A percentile compares a stretch with the other conserved stretches of the same genome.
Evolutionary conservation across 1,284 basidiomycete genomes (phyloP).

Genomic region (Boletellus sp.): DNA sequence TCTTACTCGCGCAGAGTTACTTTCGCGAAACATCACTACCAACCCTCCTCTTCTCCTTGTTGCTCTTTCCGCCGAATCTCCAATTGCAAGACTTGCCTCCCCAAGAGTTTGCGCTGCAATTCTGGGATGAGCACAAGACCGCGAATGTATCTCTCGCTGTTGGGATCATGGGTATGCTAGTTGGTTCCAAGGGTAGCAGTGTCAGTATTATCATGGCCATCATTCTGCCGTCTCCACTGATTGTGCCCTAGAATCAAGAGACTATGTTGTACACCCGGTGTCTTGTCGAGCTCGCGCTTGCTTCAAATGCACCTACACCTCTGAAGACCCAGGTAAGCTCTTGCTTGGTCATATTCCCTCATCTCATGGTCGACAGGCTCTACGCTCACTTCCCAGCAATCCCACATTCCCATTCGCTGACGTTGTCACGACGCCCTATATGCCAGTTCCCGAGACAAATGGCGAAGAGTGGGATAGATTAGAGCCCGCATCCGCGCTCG

Average conservation of each 20-base stretch:
- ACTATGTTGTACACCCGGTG: constrained; percentile 72
- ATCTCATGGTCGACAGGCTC: constrained; percentile 43
- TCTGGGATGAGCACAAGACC: constrained; percentile 91
- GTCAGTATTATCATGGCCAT: constrained; percentile 34
- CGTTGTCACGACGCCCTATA: constrained; percentile 67
- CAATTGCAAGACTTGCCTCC: constrained; percentile 66
- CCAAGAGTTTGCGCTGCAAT: constrained; percentile 92
- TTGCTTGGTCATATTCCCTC: constrained; percentile 6
- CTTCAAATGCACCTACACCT: constrained; percentile 85
- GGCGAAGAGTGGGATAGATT: constrained; percentile 86
- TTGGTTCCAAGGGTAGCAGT: constrained; percentile 68
- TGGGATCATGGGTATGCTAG: constrained; percentile 74
- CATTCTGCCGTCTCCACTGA: constrained; percentile 1
- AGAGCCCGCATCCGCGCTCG: constrained; percentile 72
- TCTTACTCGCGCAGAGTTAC: constrained; percentile 68
- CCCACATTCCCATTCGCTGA: constrained; percentile 59
- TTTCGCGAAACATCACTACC: constrained; percentile 92
- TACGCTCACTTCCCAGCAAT: constrained; percentile 62
- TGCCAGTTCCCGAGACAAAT: constrained; percentile 79
- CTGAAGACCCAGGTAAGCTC: constrained; percentile 77
- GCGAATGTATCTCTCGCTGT: constrained; percentile 77
- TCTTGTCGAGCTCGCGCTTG: constrained; percentile 83
- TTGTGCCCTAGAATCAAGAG: constrained; percentile 48
- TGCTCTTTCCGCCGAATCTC: constrained; percentile 81
- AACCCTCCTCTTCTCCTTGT: constrained; percentile 73